Percentiles rank a stretch among this genome's conserved stretches.
phyloP scores from a whole-genome alignment of 495 filamentous ascomycete genomes.

The Aspergillus egyptiacus region DNA sequence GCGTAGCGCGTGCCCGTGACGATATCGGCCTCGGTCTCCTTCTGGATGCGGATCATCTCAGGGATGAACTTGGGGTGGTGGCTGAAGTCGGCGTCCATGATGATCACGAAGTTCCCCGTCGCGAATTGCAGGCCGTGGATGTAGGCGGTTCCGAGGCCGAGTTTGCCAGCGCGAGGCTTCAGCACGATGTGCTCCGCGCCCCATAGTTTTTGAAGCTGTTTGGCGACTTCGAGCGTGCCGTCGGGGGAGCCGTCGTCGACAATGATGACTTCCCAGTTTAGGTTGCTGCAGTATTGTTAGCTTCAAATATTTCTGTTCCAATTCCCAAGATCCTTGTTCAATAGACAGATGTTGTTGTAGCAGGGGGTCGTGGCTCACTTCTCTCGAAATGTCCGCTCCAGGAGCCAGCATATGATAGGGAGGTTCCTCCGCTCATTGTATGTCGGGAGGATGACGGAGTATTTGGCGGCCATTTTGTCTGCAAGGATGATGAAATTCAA shows the following conservation, averaged over 20 bases:
- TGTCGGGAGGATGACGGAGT: conserved; percentile 94
- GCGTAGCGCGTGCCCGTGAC: conserved; percentile 94
- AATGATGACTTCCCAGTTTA: conserved; percentile 96
- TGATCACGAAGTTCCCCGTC: conserved; percentile 91
- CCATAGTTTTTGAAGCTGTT: conserved; percentile 83
- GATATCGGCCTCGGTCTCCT: conserved; percentile 74
- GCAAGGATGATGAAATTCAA: background rate
- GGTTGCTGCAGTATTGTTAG: conserved; percentile 50
- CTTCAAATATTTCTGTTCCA: background rate
- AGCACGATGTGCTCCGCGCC: conserved; percentile 68
- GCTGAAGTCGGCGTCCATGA: conserved; percentile 99
- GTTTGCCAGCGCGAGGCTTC: conserved; percentile 83
- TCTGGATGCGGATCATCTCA: conserved; percentile 74
- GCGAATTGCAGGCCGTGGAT: conserved; percentile 85
- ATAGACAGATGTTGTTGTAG: background rate
- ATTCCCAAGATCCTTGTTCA: background rate
- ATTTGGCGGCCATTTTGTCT: conserved; percentile 43
- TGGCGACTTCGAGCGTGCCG: conserved; percentile 82
- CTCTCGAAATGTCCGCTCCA: conserved; percentile 84
- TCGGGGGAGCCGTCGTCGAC: conserved; percentile 98
- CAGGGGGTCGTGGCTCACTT: conserved; percentile 32
- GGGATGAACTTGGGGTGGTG: conserved; percentile 97
- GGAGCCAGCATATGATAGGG: conserved; percentile 89
- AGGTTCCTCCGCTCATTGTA: conserved; percentile 98
- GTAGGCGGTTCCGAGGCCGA: conserved; percentile 94